These are phyloP conservation scores for Ramalina peruviana DNA, from an alignment of 495 filamentous ascomycete species.

Conservation along the genomic window DNA sequence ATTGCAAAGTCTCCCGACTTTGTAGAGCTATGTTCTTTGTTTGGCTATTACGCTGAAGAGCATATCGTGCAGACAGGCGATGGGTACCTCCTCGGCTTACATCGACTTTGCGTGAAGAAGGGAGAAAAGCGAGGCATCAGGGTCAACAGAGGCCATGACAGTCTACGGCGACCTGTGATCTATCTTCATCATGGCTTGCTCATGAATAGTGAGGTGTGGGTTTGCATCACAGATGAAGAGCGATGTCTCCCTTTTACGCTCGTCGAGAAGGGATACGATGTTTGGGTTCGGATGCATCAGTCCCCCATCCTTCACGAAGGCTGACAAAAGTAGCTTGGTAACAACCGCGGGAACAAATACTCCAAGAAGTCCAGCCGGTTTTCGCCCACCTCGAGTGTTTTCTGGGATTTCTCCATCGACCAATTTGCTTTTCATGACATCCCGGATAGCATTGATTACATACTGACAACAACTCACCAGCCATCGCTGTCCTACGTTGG, in stretches of 20 bases:
- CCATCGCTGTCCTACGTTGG: constrained; percentile 88
- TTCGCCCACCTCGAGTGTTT: constrained; percentile 59
- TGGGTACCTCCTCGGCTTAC: constrained; percentile 84
- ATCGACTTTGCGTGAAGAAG: constrained; percentile 68
- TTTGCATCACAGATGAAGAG: constrained; percentile 76
- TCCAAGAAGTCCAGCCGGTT: constrained; percentile 75
- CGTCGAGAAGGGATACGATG: constrained; percentile 87
- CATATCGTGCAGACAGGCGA: constrained; percentile 90
- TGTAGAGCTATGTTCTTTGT: constrained; percentile 76
- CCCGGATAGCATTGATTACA: constrained; percentile 83
- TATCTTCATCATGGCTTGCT: constrained; percentile 93
- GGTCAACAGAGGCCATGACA: constrained; percentile 59
- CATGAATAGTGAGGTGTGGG: constrained; percentile 99
- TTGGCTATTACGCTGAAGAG: constrained; percentile 85
- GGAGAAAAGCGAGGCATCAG: constrained; percentile 54
- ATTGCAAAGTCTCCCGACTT: constrained; percentile 73
- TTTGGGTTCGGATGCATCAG: constrained; percentile 52
- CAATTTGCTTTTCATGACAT: constrained; percentile 98
- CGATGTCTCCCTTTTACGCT: constrained; percentile 77
- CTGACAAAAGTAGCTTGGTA: constrained; percentile 51
- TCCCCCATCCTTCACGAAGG: background rate
- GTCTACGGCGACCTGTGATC: constrained; percentile 68
- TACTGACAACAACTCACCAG: constrained; percentile 70
- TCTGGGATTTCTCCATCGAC: constrained; percentile 97
- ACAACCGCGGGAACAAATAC: constrained; percentile 97